Base-by-base conservation (phyloP, 352 stramenopile species). In the Poterioochromonas sp. region DNA sequence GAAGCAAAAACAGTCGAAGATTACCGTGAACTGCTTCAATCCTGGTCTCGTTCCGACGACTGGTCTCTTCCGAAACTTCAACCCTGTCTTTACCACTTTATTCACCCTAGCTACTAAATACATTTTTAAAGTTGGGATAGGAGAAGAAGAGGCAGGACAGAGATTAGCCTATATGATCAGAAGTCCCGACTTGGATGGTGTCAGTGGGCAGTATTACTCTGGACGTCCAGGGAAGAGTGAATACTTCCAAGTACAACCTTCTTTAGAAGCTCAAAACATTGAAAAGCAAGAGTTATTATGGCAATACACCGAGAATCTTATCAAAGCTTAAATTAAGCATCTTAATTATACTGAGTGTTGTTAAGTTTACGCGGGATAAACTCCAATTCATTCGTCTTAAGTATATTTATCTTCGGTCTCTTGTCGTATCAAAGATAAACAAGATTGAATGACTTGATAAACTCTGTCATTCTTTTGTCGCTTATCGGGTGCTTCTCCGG, bases 31-130 rank as follows among this genome's bases (percentile, higher is more conserved):
- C n/a, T 12, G 8, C 64, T 29, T 54, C 8, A 73, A 49, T 54
- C 40, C 64, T 49, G 64, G 40, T 32, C 40, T 73, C n/a, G 26
- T 54, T 32, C 64, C 44, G n/a, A 73, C 40, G 1, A 32, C 64
- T 29, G 64, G 64, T 20, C 20, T 69, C 8, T 69, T 69, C 60
- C 8, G 60, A 69, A 20, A 69, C 20, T 20, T 20, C 8, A 69
- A 69, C 35, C 60, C 60, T 18, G 8, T 69, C 60, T 69, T 69
- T 20, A 20, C 39, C 8, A 18, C 8, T 20, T 20, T 47, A 40
- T 69, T 69, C 20, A 20, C 35, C 60, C 20, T 69, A 20, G 8
- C 20, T 8, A 47, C 20, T 8, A 47, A 18, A 40, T 20, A 69
- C 20, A 18, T 69, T 18, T 40, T 47, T 47, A 69, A 47, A 47